Evolutionary conservation across 2,329 filamentous ascomycete genomes (phyloP), one percentile per base, ranked within the genome.

Genomic region (Dactylellina parvicollis): DNA sequence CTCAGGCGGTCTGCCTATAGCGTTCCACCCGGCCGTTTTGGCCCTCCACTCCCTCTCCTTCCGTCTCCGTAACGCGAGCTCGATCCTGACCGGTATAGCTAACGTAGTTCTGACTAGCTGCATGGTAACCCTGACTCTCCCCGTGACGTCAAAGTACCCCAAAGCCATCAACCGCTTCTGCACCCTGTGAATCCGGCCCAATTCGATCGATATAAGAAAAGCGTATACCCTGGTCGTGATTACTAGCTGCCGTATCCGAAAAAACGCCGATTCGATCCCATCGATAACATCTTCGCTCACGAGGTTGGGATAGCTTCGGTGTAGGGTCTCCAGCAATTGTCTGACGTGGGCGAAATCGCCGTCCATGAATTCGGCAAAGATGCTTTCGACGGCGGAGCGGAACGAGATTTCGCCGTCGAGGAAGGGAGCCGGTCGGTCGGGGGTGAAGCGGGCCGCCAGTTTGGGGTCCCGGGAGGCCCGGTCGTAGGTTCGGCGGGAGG

Each of bases 361-460:
- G 9, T 78, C 80, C 66, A 82, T 79, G 52, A 82, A 82, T 75
- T 82, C 81, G 14, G 81, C 77, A 4, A 82, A 76, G 40, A 82
- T 79, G 16, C 79, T 77, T 54, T 80, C 79, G 30, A 82, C 80
- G 0, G 80, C 80, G 26, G 78, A 77, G 34, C 79, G 78, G 60
- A 82, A 82, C 0, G 80, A 81, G 56, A 81, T 77, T 50, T 81
- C 80, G 57, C 79, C 80, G n/a, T 79, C 79, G 14, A 81, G 76
- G 66, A 80, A 81, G 56, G 76, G 42, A 7, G 47, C 36, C n/a
- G 44, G 67, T 14, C 77, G 14, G 79, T 79, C 65, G 76, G 64
- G 78, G 74, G 42, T 77, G 76, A 60, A 76, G 75, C 44, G 77
- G 67, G 32, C 74, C 76, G 30, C 77, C 77, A 55, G 76, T 77